Percentiles rank a stretch among this genome's conserved stretches.
Conservation (phyloP, 2,329 filamentous ascomycete species). For the Trichophyton equinum region DNA sequence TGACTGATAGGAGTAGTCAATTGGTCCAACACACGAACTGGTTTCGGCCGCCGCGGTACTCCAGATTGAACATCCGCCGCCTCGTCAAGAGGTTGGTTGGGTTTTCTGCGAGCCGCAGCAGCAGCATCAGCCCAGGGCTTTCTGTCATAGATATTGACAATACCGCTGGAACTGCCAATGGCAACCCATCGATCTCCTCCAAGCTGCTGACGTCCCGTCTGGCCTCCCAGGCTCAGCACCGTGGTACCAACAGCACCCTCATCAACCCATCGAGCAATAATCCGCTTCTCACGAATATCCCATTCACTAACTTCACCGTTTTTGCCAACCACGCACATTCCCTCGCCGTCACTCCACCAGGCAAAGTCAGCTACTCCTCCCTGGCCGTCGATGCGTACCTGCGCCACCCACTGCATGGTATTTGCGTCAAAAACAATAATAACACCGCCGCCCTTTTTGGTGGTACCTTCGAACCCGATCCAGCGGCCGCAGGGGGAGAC, state of each 20-base stretch:
- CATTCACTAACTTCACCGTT: slow-evolving; percentile 88
- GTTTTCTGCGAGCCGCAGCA: slow-evolving; percentile 18
- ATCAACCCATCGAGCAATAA: slow-evolving; percentile 75
- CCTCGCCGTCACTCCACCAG: slow-evolving; percentile 80
- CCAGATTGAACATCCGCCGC: slow-evolving; percentile 26
- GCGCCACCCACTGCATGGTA: slow-evolving; percentile 77
- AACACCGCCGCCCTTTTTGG: slow-evolving; percentile 72
- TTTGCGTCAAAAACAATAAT: slow-evolving; percentile 71
- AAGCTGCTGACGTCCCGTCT: slow-evolving; percentile 27
- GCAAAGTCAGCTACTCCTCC: slow-evolving; percentile 80
- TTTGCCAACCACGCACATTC: slow-evolving; percentile 69
- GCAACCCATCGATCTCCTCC: slow-evolving; percentile 84
- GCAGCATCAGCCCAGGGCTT: slow-evolving; percentile 43
- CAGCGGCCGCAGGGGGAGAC: slow-evolving; percentile 76
- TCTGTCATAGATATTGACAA: slow-evolving; percentile 90
- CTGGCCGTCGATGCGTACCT: slow-evolving; percentile 67
- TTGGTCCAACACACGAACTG: slow-evolving; percentile 65
- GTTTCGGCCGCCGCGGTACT: slow-evolving; percentile 57
- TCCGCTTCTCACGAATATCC: slow-evolving; percentile 53
- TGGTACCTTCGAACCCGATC: slow-evolving; percentile 69
- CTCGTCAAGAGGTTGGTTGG: slow-evolving; percentile 16
- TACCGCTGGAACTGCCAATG: slow-evolving; percentile 71
- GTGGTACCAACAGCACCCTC: slow-evolving; percentile 81
- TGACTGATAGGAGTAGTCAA: slow-evolving; percentile 74
- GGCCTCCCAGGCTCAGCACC: slow-evolving; percentile 59